Percentiles rank a stretch among this genome's conserved stretches.
Evolutionary conservation across 495 filamentous ascomycete species (phyloP).

Genomic region (Corynascus novoguineensis): DNA sequence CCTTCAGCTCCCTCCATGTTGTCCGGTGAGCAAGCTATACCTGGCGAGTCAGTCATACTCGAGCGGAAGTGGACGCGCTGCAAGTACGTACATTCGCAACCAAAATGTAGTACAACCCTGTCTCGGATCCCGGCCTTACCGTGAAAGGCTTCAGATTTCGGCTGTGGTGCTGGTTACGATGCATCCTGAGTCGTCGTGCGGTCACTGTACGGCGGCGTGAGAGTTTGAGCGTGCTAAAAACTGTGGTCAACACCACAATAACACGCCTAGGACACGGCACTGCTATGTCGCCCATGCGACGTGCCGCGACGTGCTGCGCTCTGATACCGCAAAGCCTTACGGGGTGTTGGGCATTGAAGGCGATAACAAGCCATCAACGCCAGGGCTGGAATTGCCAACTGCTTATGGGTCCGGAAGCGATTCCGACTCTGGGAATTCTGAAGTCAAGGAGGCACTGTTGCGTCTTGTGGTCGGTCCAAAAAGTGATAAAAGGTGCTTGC

Average conservation of each 20-base stretch:
- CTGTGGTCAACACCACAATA: background rate
- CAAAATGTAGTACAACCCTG: slow-evolving; percentile 24
- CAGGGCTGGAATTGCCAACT: background rate
- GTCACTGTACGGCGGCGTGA: background rate
- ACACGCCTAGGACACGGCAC: background rate
- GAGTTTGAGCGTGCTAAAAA: no score
- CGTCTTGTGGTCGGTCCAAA: background rate
- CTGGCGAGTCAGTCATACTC: background rate
- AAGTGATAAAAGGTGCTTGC: no score
- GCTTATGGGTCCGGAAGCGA: background rate
- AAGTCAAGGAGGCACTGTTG: background rate
- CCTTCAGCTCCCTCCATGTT: slow-evolving; percentile 23
- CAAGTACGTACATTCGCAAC: slow-evolving; percentile 18
- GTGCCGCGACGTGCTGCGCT: background rate
- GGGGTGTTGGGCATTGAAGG: background rate
- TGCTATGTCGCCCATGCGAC: background rate
- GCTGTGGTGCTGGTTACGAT: slow-evolving; percentile 1
- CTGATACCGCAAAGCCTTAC: background rate
- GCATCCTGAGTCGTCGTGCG: background rate
- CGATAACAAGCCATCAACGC: slow-evolving; percentile 1
- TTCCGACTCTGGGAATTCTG: background rate
- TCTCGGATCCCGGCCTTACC: slow-evolving; percentile 16
- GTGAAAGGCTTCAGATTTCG: slow-evolving; percentile 8
- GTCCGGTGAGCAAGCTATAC: slow-evolving; percentile 20
- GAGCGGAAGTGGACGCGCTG: background rate